These are phyloP conservation scores for Hypoxylon sp. DNA, from an alignment of 2,329 filamentous ascomycete genomes.

Conservation along the genomic window DNA sequence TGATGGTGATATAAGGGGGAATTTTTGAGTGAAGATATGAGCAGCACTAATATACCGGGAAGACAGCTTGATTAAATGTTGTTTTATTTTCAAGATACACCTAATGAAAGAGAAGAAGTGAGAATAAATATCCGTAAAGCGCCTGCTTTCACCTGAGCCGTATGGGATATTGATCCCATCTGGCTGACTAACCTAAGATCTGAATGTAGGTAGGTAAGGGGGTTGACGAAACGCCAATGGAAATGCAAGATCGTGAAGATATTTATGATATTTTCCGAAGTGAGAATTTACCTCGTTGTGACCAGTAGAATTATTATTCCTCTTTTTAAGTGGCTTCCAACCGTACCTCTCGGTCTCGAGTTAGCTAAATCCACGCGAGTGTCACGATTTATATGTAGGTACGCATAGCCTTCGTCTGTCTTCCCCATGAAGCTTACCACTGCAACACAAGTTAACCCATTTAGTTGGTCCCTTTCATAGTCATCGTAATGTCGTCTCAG, in stretches of 20 bases:
- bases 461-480: constrained; percentile 10
- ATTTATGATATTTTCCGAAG: constrained; percentile 6
- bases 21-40: not conserved
- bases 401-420: constrained; percentile 11
- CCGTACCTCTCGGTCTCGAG: constrained; percentile 5
- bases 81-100: not conserved
- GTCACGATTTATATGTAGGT: constrained; percentile 8
- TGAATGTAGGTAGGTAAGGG: constrained; percentile 4
- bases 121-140: constrained; percentile 1
- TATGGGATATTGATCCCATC: not conserved
- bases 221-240: not conserved
- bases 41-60: not conserved
- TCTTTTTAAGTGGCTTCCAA: not conserved
- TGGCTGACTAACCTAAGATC: not conserved
- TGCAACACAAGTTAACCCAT: constrained; percentile 10
- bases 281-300: constrained; percentile 1
- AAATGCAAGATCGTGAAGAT: constrained; percentile 12
- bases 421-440: constrained; percentile 10
- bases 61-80: not conserved
- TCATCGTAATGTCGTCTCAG: constrained; percentile 45
- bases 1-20: not conserved
- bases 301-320: constrained; percentile 1
- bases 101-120: not conserved
- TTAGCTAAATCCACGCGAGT: constrained; percentile 15
- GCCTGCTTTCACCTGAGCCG: not conserved